A percentile compares a stretch with the other conserved stretches of the same genome.
These are phyloP conservation scores for Glebionis coronaria DNA, from an alignment of 129 eudicot genomes.

Conservation along the genomic window DNA sequence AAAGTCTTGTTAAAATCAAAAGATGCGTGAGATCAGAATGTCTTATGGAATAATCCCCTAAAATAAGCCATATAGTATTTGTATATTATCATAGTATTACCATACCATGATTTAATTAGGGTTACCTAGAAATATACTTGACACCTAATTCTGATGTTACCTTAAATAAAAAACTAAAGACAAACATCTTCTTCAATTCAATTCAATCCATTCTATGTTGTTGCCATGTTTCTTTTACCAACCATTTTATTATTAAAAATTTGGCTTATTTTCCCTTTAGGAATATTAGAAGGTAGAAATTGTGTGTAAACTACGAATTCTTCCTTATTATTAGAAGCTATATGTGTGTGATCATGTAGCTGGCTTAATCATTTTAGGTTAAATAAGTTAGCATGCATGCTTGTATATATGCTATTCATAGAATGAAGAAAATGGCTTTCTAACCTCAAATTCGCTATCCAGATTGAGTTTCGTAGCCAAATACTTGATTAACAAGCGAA, in stretches of 20 bases:
- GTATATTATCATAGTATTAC: slow-evolving; percentile 11
- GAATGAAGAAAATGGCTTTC: neutral
- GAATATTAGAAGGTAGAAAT: neutral
- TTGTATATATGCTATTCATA: neutral
- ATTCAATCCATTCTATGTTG: slow-evolving; percentile 31
- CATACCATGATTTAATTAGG: slow-evolving; percentile 2
- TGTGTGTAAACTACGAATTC: neutral
- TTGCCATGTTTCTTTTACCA: slow-evolving; percentile 52
- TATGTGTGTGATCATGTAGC: neutral
- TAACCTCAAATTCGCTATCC: slow-evolving; percentile 82
- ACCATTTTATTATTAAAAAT: slow-evolving; percentile 18
- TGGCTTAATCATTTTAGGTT: neutral
- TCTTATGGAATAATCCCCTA: neutral
- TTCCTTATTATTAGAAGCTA: too few species aligned
- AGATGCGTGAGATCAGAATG: too few species aligned
- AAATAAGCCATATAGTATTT: neutral
- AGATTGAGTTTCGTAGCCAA: slow-evolving; percentile 70
- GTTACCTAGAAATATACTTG: slow-evolving; percentile 37
- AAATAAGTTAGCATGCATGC: slow-evolving; percentile 13
- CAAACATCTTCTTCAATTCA: neutral
- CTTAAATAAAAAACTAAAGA: neutral
- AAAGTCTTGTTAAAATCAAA: too few species aligned
- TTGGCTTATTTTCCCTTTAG: slow-evolving; percentile 7
- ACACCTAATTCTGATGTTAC: slow-evolving; percentile 58
- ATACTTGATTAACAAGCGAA: slow-evolving; percentile 68